These are phyloP conservation scores for Daldinia sp. DNA, from an alignment of 2,329 filamentous ascomycete species.

Conservation along the genomic window DNA sequence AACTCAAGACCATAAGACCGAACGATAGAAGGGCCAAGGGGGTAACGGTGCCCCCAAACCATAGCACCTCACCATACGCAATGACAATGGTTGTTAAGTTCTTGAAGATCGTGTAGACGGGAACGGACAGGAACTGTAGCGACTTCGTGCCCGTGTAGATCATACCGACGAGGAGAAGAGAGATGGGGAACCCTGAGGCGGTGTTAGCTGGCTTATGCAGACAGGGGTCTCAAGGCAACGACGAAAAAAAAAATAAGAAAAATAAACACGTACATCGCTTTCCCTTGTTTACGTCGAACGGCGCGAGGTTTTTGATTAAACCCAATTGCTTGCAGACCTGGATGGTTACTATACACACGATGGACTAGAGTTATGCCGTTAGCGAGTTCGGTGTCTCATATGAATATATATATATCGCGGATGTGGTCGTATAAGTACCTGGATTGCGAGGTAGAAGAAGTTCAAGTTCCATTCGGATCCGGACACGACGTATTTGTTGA, in stretches of 20 bases:
- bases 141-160: slow-evolving; percentile 98
- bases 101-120: slow-evolving; percentile 99
- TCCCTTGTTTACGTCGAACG: slow-evolving; percentile 88
- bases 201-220: slow-evolving; percentile 30
- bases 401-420: background rate
- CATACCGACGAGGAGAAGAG: slow-evolving; percentile 96
- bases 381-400: slow-evolving; percentile 30
- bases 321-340: slow-evolving; percentile 83
- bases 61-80: slow-evolving; percentile 96
- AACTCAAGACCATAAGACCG: slow-evolving; percentile 95
- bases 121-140: slow-evolving; percentile 94
- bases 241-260: slow-evolving; percentile 8
- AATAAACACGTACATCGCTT: slow-evolving; percentile 79
- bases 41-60: slow-evolving; percentile 95
- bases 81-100: slow-evolving; percentile 99
- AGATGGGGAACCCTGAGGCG: slow-evolving; percentile 91
- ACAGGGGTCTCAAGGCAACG: slow-evolving; percentile 2
- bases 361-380: slow-evolving; percentile 67
- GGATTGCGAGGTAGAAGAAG: slow-evolving; percentile 92
- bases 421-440: slow-evolving; percentile 69
- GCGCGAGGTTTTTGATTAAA: slow-evolving; percentile 83
- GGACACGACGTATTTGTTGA: slow-evolving; percentile 98
- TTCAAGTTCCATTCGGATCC: slow-evolving; percentile 94
- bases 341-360: slow-evolving; percentile 90
- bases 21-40: slow-evolving; percentile 91